These are phyloP conservation scores for Aspergillus sp. DNA, from an alignment of 2,329 filamentous ascomycete genomes.

Conservation along the genomic window DNA sequence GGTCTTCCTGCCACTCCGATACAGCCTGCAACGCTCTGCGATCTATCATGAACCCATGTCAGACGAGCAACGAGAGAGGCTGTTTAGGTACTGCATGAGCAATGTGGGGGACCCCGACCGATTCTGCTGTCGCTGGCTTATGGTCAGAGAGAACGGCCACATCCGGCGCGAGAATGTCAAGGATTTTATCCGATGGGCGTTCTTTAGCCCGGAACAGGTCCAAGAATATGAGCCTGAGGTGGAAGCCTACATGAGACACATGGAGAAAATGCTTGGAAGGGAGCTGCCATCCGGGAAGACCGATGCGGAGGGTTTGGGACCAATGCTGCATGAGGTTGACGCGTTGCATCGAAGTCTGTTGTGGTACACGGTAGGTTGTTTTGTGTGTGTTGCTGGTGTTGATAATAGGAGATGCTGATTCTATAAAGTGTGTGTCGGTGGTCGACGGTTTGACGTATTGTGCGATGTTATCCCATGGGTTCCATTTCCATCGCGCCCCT, in stretches of 20 bases:
- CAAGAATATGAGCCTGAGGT: conserved; percentile 45
- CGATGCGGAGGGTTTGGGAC: conserved; percentile 48
- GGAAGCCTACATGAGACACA: conserved; percentile 45
- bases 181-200: conserved; percentile 61
- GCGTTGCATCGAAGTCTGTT: conserved; percentile 39
- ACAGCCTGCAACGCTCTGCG: conserved; percentile 45
- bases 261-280: conserved; percentile 48
- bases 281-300: conserved; percentile 49
- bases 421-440: conserved; percentile 6
- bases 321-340: conserved; percentile 58
- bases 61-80: conserved; percentile 41
- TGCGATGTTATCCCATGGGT: conserved; percentile 34
- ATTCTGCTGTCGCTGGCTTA: conserved; percentile 59
- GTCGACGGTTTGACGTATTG: conserved; percentile 6
- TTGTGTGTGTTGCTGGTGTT: conserved; percentile 1
- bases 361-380: conserved; percentile 15
- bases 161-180: conserved; percentile 60
- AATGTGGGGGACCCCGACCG: conserved; percentile 38
- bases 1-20: conserved; percentile 46
- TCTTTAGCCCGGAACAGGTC: conserved; percentile 36
- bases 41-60: conserved; percentile 42
- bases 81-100: conserved; percentile 51
- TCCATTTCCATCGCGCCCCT: conserved; percentile 44
- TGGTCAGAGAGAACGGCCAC: conserved; percentile 49
- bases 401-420: conserved; percentile 2